Percentiles rank a stretch among this genome's conserved stretches.
These are phyloP conservation scores for Lathyrus sativus DNA, from an alignment of 306 rosid genomes.

Conservation along the genomic window DNA sequence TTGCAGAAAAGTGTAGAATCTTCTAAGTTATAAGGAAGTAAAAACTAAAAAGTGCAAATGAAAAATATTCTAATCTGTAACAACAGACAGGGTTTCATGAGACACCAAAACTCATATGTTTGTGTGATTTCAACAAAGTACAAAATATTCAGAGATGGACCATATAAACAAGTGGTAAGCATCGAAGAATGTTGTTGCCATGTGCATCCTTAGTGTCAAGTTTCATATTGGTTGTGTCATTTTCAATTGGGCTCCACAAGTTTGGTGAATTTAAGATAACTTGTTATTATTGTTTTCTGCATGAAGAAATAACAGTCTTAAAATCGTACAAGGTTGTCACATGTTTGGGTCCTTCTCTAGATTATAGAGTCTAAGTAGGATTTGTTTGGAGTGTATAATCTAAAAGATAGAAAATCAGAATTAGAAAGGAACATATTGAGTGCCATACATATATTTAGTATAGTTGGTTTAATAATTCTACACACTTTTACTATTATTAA, in stretches of 20 bases:
- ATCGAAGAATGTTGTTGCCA: slow-evolving; percentile 44
- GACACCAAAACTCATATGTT: background rate
- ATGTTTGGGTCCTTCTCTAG: background rate
- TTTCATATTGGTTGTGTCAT: slow-evolving; percentile 22
- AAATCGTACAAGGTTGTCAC: background rate
- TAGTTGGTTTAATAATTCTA: no score
- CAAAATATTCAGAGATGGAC: slow-evolving; percentile 32
- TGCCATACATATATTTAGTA: no score
- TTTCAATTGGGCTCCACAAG: slow-evolving; percentile 33
- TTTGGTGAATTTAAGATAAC: slow-evolving; percentile 5
- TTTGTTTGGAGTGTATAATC: no score
- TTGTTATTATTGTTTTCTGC: background rate
- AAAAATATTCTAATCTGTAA: background rate
- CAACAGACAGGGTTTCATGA: background rate
- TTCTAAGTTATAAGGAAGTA: slow-evolving; percentile 20
- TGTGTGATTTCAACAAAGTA: background rate
- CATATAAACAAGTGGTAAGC: slow-evolving; percentile 40
- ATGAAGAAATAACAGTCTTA: background rate
- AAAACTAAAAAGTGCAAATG: slow-evolving; percentile 9
- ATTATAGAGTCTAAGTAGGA: no score
- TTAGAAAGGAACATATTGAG: no score
- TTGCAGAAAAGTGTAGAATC: slow-evolving; percentile 20
- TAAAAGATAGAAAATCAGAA: no score
- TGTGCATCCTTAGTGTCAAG: slow-evolving; percentile 28
- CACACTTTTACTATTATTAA: no score